Base-by-base conservation (phyloP, 1,284 basidiomycete species). In the Cerioporus squamosus region DNA sequence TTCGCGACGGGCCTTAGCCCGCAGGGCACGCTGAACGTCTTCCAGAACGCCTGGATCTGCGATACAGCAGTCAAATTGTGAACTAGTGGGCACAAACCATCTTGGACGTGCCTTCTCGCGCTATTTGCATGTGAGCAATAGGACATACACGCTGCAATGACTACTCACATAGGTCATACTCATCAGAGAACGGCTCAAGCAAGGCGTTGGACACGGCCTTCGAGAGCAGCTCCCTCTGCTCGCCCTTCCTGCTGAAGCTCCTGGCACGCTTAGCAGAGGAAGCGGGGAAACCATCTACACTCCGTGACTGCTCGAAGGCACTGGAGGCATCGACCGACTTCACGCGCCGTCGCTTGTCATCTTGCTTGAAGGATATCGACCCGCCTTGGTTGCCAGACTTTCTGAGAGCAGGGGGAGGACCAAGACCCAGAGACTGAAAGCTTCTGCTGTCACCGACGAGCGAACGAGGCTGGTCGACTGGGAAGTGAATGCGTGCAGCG, bases 21-120 rank as follows among this genome's bases (percentile, higher is more conserved):
- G 83, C 42, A 91, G 68, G 6, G 88, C 89, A 53, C 84, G 83
- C 63, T 90, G 86, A 3, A 91, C 88, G 62, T 91, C 90, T 70
- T 88, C 88, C 49, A 91, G 70, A 61, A 91, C 85, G 64, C 80
- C 80, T 17, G 88, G 87, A 73, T 91, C 89, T 90, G 66, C 22
- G 39, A 15, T 18, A 12, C 15, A 20, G 20, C 62, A 69, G 53
- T 51, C 26, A 53, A 24, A 57, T 60, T 57, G 59, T 57, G 55
- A 49, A 55, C 43, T 51, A n/a, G n/a, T n/a, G 18, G 3, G 20
- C 22, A 18, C 46, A 14, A 39, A 24, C 43, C 6, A 15, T n/a
- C 12, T 12, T 15, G 44, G 14, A 36, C 77, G 74, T 78, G 79
- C 88, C 88, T 81, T 90, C 86, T 54, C 86, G 85, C 49, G 88